Conservation (phyloP, 805 yeast species). For the Cyberlindnera meyerae region DNA sequence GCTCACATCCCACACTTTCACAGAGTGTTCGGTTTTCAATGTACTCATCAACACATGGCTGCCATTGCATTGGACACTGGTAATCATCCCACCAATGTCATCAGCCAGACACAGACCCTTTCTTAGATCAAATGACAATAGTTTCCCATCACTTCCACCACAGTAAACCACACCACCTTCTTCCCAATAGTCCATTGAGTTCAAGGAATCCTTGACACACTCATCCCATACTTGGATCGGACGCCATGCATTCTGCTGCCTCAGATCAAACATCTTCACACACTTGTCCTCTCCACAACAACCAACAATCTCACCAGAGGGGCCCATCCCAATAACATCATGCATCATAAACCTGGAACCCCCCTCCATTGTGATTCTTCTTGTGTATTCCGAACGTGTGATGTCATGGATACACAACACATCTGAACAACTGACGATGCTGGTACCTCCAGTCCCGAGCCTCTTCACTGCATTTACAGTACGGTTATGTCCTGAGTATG, state of each 20-base stretch:
- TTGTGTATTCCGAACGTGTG: slow-evolving; percentile 1
- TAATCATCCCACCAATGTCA: slow-evolving; percentile 1
- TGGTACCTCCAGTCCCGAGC: neutral
- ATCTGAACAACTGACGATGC: slow-evolving; percentile 12
- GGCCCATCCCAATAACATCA: slow-evolving; percentile 7
- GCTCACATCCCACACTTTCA: slow-evolving; percentile 6
- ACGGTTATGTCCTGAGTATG: neutral
- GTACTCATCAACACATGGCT: slow-evolving; percentile 6
- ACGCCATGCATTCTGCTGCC: slow-evolving; percentile 12
- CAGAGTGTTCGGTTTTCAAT: slow-evolving; percentile 1
- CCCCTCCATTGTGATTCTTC: slow-evolving; percentile 9
- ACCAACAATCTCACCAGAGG: slow-evolving; percentile 11
- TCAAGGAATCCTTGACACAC: slow-evolving; percentile 29
- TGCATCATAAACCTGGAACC: slow-evolving; percentile 10
- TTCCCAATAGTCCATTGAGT: slow-evolving; percentile 9
- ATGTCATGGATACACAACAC: slow-evolving; percentile 15
- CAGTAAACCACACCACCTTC: slow-evolving; percentile 1
- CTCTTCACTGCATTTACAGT: neutral
- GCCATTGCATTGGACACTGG: neutral
- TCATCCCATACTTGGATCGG: slow-evolving; percentile 32
- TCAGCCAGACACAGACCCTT: slow-evolving; percentile 8
- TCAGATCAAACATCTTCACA: slow-evolving; percentile 12
- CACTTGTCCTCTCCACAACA: slow-evolving; percentile 20
- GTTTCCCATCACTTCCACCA: slow-evolving; percentile 24
- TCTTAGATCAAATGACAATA: slow-evolving; percentile 22